phyloP scores from a whole-genome alignment of 1,284 basidiomycete genomes.

The Puccinia sorghi region DNA sequence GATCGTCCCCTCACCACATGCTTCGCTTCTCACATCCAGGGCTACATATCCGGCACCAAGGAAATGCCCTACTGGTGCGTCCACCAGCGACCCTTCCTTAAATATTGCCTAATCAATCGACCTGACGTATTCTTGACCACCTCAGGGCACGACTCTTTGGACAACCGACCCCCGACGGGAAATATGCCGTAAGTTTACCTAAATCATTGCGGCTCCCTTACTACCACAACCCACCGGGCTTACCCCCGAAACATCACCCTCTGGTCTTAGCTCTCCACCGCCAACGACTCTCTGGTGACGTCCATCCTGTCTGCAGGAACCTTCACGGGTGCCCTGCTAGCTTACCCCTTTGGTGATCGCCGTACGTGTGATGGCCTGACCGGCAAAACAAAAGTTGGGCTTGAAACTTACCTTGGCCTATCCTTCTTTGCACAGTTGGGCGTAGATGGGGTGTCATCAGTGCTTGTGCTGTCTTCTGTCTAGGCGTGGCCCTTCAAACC shows the following conservation, averaged over 20 bases:
- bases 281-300: conserved; percentile 46
- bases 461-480: conserved; percentile 34
- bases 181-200: conserved; percentile 8
- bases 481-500: conserved; percentile 49
- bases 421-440: conserved; percentile 14
- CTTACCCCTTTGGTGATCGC: conserved; percentile 46
- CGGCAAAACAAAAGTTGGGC: not conserved
- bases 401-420: not conserved
- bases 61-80: conserved; percentile 33
- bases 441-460: conserved; percentile 46
- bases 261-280: conserved; percentile 24
- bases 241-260: not conserved
- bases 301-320: conserved; percentile 45
- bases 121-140: not conserved
- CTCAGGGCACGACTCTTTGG: conserved; percentile 33
- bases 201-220: not conserved
- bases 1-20: not conserved
- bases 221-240: not conserved
- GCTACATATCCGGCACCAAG: conserved; percentile 49
- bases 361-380: conserved; percentile 13
- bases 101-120: not conserved
- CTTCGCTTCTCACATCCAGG: not conserved
- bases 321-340: conserved; percentile 32
- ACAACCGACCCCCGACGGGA: conserved; percentile 9
- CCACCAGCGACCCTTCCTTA: not conserved